Evolutionary conservation across 495 filamentous ascomycete genomes (phyloP), one percentile per base, ranked within the genome.

Genomic region (Penicillium canescens): DNA sequence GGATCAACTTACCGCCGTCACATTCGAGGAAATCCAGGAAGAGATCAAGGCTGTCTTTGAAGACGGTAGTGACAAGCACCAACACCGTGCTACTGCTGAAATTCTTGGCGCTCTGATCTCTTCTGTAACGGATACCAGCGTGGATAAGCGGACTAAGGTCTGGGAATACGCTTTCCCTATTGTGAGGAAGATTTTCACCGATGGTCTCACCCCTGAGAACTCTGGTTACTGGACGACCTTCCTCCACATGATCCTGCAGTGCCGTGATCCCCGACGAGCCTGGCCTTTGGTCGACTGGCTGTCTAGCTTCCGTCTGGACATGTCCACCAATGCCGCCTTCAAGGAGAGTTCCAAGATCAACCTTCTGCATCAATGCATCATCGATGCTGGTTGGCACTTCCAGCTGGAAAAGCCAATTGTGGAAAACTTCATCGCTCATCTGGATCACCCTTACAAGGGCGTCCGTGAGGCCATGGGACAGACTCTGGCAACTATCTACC

Each of bases 281-380:
- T 91, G 87, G 81, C 95, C 96, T 46, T 75, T 99, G 50, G 81
- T 96, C 23, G 88, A 92, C 54, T 88, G 86, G 77, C 79, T 99
- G 33, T 84, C 86, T 11, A 83, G 85, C 54, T 97, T 96, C 81
- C 82, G 89, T 31, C 77, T 99, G 16, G 94, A 99, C 62, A 93
- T 96, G 88, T 73, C 83, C 20, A 96, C 93, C 1, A 96, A 98
- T 68, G 94, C 94, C 4, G 94, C 94, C 9, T 99, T 99, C 81
- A 99, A 99, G 70, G 95, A 99, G 61, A 97, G 92, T 51, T 92
- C 92, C 4, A 97, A 97, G 73, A 89, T 99, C 39, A 88, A 94
- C 59, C 80, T 98, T 12, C 77, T 99, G 33, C 89, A 96, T 59
- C 90, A 96, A 58, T 86, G 86, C 55, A 89, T 98, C 56, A 84